Conservation (phyloP, 169 alveolate genomes). For the Plasmodium gallinaceum region DNA sequence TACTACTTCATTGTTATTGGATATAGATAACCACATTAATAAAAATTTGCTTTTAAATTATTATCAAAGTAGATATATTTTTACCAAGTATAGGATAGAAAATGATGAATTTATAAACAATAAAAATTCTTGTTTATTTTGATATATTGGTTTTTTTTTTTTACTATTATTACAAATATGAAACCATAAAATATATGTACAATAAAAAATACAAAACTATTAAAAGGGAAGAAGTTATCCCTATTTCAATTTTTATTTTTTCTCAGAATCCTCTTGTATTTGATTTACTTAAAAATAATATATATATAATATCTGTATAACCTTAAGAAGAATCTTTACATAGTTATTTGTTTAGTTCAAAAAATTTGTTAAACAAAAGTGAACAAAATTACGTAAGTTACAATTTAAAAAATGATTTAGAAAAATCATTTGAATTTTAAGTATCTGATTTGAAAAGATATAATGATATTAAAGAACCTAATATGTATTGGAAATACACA, state of each 20-base stretch:
- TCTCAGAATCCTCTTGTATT: slow-evolving; percentile 45
- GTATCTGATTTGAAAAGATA: neutral
- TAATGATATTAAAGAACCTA: neutral
- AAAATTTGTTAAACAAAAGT: neutral
- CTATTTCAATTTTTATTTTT: slow-evolving; percentile 35
- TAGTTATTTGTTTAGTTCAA: neutral
- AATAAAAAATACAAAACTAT: slow-evolving; percentile 1
- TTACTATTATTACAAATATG: slow-evolving; percentile 77
- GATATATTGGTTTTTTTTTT: slow-evolving; percentile 80
- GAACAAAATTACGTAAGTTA: neutral
- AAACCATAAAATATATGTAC: slow-evolving; percentile 47
- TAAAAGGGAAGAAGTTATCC: neutral
- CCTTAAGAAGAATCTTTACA: slow-evolving; percentile 11
- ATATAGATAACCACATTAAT: neutral
- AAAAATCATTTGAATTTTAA: neutral
- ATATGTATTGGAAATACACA: neutral
- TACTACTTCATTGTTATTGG: no score
- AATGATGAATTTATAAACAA: slow-evolving; percentile 38
- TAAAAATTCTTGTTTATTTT: slow-evolving; percentile 32
- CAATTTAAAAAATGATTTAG: neutral
- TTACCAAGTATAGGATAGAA: slow-evolving; percentile 1
- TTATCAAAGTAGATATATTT: neutral
- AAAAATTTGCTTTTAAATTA: neutral
- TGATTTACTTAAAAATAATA: slow-evolving; percentile 16
- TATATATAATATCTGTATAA: slow-evolving; percentile 31